A percentile compares a stretch with the other conserved stretches of the same genome.
Conservation (phyloP, 2,329 filamentous ascomycete species). For the Lachnellula subtilissima region DNA sequence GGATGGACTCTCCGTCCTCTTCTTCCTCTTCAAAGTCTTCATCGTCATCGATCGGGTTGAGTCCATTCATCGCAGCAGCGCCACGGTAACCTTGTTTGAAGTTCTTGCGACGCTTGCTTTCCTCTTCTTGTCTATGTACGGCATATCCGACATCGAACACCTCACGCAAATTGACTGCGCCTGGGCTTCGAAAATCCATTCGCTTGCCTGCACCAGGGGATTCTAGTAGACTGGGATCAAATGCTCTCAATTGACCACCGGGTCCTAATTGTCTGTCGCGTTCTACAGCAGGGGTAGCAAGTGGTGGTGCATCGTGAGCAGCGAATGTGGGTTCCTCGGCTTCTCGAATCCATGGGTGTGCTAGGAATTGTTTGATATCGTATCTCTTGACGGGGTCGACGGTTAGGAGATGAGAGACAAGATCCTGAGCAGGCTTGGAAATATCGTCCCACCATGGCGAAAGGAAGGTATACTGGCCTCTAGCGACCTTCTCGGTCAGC, state of each 20-base stretch:
- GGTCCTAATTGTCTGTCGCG: conserved; percentile 27
- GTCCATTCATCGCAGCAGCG: conserved; percentile 57
- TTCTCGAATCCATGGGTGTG: conserved; percentile 87
- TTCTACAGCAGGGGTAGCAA: conserved; percentile 59
- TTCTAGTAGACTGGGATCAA: conserved; percentile 52
- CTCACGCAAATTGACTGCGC: conserved; percentile 90
- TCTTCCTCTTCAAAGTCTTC: conserved; percentile 63
- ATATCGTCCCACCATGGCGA: conserved; percentile 99
- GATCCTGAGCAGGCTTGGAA: conserved; percentile 86
- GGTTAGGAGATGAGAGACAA: conserved; percentile 87
- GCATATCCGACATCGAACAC: conserved; percentile 99
- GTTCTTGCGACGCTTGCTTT: conserved; percentile 85
- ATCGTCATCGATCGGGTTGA: conserved; percentile 61
- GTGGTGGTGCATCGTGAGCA: conserved; percentile 63
- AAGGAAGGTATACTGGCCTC: conserved; percentile 94
- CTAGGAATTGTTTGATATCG: conserved; percentile 86
- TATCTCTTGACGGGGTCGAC: conserved; percentile 95
- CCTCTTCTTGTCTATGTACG: conserved; percentile 93
- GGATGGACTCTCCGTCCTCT: conserved; percentile 50
- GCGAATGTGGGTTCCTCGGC: conserved; percentile 63
- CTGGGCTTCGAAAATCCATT: conserved; percentile 91
- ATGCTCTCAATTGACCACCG: conserved; percentile 41
- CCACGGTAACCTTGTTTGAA: conserved; percentile 65
- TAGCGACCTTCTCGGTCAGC: conserved; percentile 93
- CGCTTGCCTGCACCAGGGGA: conserved; percentile 60